Base-by-base conservation (phyloP, 1,284 basidiomycete species). In the Cryptococcus amylolentus region DNA sequence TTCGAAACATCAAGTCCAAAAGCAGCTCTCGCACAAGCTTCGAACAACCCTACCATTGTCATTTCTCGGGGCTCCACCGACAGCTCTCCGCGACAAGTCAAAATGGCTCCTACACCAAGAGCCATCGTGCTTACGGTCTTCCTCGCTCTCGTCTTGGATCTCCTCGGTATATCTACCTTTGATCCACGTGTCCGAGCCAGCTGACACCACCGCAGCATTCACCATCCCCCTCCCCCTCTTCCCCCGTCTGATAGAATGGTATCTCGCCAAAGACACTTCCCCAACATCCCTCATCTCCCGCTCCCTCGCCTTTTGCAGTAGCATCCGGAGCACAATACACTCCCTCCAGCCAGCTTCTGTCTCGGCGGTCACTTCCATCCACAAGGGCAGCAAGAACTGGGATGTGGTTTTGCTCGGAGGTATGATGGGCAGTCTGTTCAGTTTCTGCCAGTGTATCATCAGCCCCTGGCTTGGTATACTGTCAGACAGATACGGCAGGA, bases 201-300 rank as follows among this genome's bases (percentile, higher is more conserved):
- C 49, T 57, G 31, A 52, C 39, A 31, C 41, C 18, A 38, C 39
- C 38, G 27, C 67, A 86, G 90, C 91, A 13, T 94, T 93, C 75
- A 94, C 91, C n/a, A 89, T 94, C 45, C 91, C 91, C n/a, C 81
- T 94, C 35, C 91, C 91, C 37, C 83, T 94, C 41, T 94, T 94
- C 76, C 49, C 91, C 46, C 84, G 91, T 26, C 57, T 75, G 20
- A 74, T 71, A 39, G 88, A 91, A 78, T 94, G 89, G 89, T 94
- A 91, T 71, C 86, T 86, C 43, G 52, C 60, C 3, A 61, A 63
- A 23, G 77, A 78, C 60, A 55, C 68, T 5, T 64, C 65, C 1
- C 53, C 70, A 1, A 80, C 78, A 54, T 86, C 88, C 16, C 84
- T 91, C 67, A 78, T 93, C 52, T 84, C 86, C 5, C 81, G 79